Base-by-base conservation (phyloP, 1,284 basidiomycete species). In the Retiboletus flavoniger region DNA sequence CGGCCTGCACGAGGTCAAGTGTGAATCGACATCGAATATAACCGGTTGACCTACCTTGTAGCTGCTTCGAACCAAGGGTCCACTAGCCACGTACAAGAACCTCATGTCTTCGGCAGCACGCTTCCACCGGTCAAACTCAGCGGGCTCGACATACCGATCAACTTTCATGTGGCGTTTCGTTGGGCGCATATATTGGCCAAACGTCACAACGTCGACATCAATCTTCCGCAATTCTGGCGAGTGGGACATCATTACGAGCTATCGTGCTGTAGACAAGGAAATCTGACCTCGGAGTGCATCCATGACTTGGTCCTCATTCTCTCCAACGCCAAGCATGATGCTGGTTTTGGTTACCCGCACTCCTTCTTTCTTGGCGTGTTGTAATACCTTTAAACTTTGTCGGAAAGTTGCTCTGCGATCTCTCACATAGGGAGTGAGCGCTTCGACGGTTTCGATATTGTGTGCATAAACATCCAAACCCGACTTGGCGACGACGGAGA, bases 141-240 rank as follows among this genome's bases (percentile, higher is more conserved):
- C 83, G 0, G 97, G 97, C 58, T 91, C 83, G 16, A 99, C 94
- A 67, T 99, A 99, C 21, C 93, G 89, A 62, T 94, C 88, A 7
- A 99, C 97, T 74, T 98, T 99, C 97, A 99, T 99, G 73, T 99
- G 97, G 32, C 89, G 82, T 74, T 99, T 99, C 2, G 97, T 99
- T 1, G 97, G 97, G 43, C 97, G 88, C 97, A 99, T 99, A 75
- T 99, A 99, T 76, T 99, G 97, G 1, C 97, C 97, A 69, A 99
- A 98, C 0, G 97, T 99, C 31, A 99, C 95, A 9, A 99, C 96
- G 68, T 99, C 95, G 34, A 99, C 96, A 58, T 94, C 81, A 36
- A 85, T 79, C 59, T 87, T 88, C 40, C 96, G 87, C 4, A 99
- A 81, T 62, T 96, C 96, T 93, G 68, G 40, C 17, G 40, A 34